Conservation (phyloP, 1,284 basidiomycete genomes). For the Tilletia setariae region DNA sequence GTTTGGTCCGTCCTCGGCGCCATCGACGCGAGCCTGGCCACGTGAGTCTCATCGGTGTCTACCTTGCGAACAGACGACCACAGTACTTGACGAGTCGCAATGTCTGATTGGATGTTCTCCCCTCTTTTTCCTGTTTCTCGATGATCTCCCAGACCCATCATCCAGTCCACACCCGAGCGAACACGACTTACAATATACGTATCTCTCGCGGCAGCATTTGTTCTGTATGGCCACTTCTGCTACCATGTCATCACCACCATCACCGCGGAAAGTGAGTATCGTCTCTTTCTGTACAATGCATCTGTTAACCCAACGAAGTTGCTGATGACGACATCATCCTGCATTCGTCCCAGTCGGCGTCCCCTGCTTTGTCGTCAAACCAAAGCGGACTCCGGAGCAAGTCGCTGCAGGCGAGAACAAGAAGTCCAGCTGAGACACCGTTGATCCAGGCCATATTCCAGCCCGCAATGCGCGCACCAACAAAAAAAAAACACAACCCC, state of each 20-base stretch:
- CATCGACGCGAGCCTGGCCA: constrained; percentile 63
- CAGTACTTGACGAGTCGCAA: neutral
- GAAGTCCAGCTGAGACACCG: constrained; percentile 8
- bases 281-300: neutral
- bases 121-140: constrained; percentile 40
- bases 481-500: too few relatives aligned
- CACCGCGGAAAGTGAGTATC: constrained; percentile 30
- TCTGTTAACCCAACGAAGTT: too few relatives aligned
- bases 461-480: too few relatives aligned
- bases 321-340: neutral
- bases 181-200: constrained; percentile 69
- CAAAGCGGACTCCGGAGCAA: constrained; percentile 1
- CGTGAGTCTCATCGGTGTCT: constrained; percentile 3
- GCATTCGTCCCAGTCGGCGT: constrained; percentile 7
- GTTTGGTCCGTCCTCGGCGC: constrained; percentile 74
- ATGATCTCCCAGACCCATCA: constrained; percentile 59
- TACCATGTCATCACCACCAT: constrained; percentile 48
- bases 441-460: too few relatives aligned
- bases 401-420: neutral
- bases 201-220: constrained; percentile 66
- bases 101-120: neutral
- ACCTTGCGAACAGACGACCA: neutral
- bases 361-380: constrained; percentile 11
- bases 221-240: constrained; percentile 72
- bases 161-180: constrained; percentile 65